These are phyloP conservation scores for Toxicodendron radicans DNA, from an alignment of 345 rosid genomes.

Conservation along the genomic window DNA sequence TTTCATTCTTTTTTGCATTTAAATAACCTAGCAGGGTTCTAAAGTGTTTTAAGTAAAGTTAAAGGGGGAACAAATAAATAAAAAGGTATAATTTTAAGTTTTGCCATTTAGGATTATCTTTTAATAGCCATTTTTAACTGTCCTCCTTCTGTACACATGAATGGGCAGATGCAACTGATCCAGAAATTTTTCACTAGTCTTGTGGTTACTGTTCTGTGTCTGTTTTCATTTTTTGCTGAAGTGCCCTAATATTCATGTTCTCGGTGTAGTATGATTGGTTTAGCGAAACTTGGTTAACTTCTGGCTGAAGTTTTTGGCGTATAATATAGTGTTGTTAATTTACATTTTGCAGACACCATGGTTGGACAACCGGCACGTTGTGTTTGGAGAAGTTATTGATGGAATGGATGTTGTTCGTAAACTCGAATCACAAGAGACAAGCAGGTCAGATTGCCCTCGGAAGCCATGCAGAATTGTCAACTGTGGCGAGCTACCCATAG, in stretches of 20 bases:
- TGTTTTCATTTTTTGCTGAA: background rate
- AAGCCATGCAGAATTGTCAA: slow-evolving; percentile 72
- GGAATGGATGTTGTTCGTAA: slow-evolving; percentile 71
- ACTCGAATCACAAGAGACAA: slow-evolving; percentile 78
- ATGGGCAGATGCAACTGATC: background rate
- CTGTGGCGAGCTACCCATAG: slow-evolving; percentile 76
- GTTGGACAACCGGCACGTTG: slow-evolving; percentile 93
- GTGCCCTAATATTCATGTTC: background rate
- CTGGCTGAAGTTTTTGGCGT: background rate
- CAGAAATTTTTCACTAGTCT: background rate
- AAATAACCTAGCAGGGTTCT: background rate
- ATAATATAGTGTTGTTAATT: background rate
- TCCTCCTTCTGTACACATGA: background rate
- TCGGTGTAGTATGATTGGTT: too few species aligned
- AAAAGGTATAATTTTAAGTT: background rate
- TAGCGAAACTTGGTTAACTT: background rate
- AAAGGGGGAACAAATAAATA: background rate
- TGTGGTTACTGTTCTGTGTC: background rate
- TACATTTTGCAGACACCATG: slow-evolving; percentile 57
- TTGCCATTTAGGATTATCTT: background rate
- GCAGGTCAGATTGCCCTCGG: slow-evolving; percentile 64
- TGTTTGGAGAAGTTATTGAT: slow-evolving; percentile 77
- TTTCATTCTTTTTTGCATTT: background rate
- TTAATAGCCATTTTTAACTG: background rate
- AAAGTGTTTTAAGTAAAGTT: background rate